Evolutionary conservation across 1,284 basidiomycete species (phyloP).

Genomic region (Polyporus tsugae): DNA sequence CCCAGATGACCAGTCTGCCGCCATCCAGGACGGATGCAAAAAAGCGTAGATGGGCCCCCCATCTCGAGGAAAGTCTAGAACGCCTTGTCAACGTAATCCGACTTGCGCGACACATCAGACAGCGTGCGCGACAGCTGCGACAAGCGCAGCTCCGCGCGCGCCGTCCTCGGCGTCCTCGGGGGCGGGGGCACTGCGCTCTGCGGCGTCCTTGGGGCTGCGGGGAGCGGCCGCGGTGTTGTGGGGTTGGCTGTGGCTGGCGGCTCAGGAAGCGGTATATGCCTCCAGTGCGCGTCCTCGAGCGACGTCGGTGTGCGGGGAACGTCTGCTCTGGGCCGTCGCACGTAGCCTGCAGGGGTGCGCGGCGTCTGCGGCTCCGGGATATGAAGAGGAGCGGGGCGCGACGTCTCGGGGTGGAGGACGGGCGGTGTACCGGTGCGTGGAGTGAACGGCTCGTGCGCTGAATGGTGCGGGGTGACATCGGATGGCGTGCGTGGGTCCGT

Average conservation of each 20-base stretch:
- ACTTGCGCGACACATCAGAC: slow-evolving; percentile 29
- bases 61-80: not conserved
- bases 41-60: not conserved
- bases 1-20: not conserved
- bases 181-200: slow-evolving; percentile 8
- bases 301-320: slow-evolving; percentile 32
- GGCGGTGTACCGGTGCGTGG: slow-evolving; percentile 3
- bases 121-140: slow-evolving; percentile 28
- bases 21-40: not conserved
- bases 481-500: slow-evolving; percentile 26
- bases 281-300: slow-evolving; percentile 29
- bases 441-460: slow-evolving; percentile 10
- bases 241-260: not conserved
- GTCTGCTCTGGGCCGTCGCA: slow-evolving; percentile 17
- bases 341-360: slow-evolving; percentile 16
- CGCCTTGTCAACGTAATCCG: slow-evolving; percentile 2
- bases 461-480: slow-evolving; percentile 15
- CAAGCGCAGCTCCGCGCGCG: slow-evolving; percentile 25
- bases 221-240: not conserved
- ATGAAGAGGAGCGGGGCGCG: slow-evolving; percentile 8
- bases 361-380: not conserved
- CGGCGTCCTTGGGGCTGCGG: slow-evolving; percentile 13
- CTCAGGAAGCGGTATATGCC: slow-evolving; percentile 12
- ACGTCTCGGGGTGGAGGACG: not conserved
- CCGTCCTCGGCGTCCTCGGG: slow-evolving; percentile 7